These are phyloP conservation scores for Batkoa obscura DNA, from an alignment of 371 early-diverging fungal species.

Conservation along the genomic window DNA sequence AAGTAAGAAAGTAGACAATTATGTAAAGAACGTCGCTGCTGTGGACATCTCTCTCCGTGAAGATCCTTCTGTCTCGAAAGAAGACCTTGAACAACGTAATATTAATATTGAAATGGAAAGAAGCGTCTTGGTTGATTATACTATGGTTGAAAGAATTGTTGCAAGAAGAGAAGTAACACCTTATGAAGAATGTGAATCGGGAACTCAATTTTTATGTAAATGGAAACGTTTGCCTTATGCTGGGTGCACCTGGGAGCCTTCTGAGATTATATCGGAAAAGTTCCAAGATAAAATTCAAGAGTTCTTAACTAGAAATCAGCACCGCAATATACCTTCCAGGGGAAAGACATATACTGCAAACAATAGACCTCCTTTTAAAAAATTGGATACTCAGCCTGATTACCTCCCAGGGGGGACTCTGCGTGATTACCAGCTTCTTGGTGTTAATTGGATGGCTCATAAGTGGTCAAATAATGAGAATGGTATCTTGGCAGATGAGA, in stretches of 20 bases:
- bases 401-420: constrained; percentile 79
- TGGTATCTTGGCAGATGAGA: constrained; percentile 84
- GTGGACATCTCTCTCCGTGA: constrained; percentile 35
- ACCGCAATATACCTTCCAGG: constrained; percentile 42
- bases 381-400: constrained; percentile 54
- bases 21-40: constrained; percentile 40
- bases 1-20: constrained; percentile 77
- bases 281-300: constrained; percentile 65
- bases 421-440: constrained; percentile 92
- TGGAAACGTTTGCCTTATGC: constrained; percentile 80
- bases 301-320: constrained; percentile 60
- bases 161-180: constrained; percentile 28
- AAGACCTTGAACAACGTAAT: constrained; percentile 72
- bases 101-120: constrained; percentile 66
- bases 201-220: constrained; percentile 69
- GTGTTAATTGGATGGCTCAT: constrained; percentile 98
- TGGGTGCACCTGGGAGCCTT: constrained; percentile 80
- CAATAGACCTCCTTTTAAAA: constrained; percentile 53
- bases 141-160: constrained; percentile 74
- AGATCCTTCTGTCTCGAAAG: constrained; percentile 49
- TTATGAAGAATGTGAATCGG: constrained; percentile 8
- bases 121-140: constrained; percentile 62
- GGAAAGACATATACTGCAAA: constrained; percentile 30
- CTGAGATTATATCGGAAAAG: constrained; percentile 30
- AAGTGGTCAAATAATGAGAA: constrained; percentile 91